Evolutionary conservation across 2,329 filamentous ascomycete genomes (phyloP).

Genomic region (Byssoonygena ceratinophila): DNA sequence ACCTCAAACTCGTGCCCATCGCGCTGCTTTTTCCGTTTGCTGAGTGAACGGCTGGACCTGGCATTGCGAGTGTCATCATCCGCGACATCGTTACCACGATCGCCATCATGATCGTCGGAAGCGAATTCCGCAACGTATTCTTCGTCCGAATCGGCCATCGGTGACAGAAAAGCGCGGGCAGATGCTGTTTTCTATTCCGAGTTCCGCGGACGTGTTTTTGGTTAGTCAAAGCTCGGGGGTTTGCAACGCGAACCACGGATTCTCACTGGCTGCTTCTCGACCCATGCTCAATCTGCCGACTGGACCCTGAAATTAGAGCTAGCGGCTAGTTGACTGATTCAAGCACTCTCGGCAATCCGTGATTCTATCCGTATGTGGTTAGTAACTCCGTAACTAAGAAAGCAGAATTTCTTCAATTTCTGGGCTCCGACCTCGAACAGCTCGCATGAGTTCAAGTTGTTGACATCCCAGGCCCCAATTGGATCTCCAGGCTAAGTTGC

Average conservation of each 20-base stretch:
- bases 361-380: neutral
- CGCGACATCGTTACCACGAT: slow-evolving; percentile 17
- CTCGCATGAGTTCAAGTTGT: neutral
- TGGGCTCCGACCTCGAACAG: neutral
- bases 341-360: neutral
- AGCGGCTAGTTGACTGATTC: neutral
- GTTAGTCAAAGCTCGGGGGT: slow-evolving; percentile 1
- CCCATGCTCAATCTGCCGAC: neutral
- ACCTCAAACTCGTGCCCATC: slow-evolving; percentile 39
- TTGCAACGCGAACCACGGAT: neutral
- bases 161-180: neutral
- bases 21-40: slow-evolving; percentile 29
- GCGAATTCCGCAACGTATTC: slow-evolving; percentile 41
- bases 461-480: neutral
- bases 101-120: slow-evolving; percentile 35
- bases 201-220: slow-evolving; percentile 1
- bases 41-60: slow-evolving; percentile 5
- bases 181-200: neutral
- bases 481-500: neutral
- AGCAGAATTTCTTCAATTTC: neutral
- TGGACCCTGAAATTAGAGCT: neutral
- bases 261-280: slow-evolving; percentile 9
- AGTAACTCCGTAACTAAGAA: neutral
- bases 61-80: slow-evolving; percentile 12
- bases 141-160: slow-evolving; percentile 42